Evolutionary conservation across 768 basidiomycete species (phyloP).

Genomic region (Omphalotus guepiniiformis): DNA sequence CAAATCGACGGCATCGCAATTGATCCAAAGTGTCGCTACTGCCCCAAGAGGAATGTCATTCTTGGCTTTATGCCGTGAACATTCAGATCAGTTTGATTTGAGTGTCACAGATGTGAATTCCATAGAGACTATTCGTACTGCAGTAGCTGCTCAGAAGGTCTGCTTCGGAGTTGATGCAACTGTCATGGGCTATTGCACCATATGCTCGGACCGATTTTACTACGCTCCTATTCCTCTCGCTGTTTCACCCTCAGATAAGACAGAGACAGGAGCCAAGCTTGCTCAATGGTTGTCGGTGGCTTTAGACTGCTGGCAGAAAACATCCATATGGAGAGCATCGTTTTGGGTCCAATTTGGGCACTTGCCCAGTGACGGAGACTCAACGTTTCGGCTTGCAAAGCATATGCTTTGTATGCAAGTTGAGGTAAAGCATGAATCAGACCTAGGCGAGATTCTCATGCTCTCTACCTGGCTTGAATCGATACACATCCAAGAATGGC

Average conservation of each 20-base stretch:
- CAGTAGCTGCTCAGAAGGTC: neutral
- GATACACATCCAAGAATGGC: slow-evolving; percentile 13
- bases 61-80: slow-evolving; percentile 26
- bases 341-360: slow-evolving; percentile 16
- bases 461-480: slow-evolving; percentile 15
- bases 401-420: slow-evolving; percentile 15
- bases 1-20: slow-evolving; percentile 26
- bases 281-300: neutral
- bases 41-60: slow-evolving; percentile 7
- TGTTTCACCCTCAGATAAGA: neutral
- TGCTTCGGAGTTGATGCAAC: slow-evolving; percentile 24
- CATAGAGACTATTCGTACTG: neutral
- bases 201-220: slow-evolving; percentile 16
- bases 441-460: neutral
- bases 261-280: neutral
- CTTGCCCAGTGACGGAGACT: slow-evolving; percentile 27
- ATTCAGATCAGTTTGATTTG: slow-evolving; percentile 9
- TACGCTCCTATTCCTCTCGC: slow-evolving; percentile 14
- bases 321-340: too few species aligned
- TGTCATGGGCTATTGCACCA: slow-evolving; percentile 22
- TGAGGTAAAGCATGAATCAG: slow-evolving; percentile 7
- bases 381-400: slow-evolving; percentile 19
- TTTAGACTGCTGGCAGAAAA: slow-evolving; percentile 6
- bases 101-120: neutral
- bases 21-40: slow-evolving; percentile 18